These are phyloP conservation scores for Lodderomyces oxycetoniae DNA, from an alignment of 1,139 yeast species.

Conservation along the genomic window DNA sequence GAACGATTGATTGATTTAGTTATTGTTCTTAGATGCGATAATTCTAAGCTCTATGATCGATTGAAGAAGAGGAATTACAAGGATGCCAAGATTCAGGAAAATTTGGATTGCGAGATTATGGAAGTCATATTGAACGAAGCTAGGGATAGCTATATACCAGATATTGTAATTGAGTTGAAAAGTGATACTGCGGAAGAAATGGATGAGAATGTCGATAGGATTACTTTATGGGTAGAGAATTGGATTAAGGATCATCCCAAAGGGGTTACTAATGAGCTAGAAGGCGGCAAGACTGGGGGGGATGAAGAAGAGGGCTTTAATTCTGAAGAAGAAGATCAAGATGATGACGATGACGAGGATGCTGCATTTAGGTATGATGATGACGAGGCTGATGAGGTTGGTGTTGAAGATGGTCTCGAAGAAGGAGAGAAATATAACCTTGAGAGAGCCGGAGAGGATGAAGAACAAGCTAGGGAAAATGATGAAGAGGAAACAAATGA, in stretches of 20 bases:
- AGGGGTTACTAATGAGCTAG: constrained; percentile 32
- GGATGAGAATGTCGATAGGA: constrained; percentile 74
- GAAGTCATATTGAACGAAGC: constrained; percentile 88
- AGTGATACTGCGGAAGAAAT: constrained; percentile 72
- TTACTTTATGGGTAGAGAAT: constrained; percentile 64
- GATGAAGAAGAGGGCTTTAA: constrained; percentile 7
- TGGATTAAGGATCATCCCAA: constrained; percentile 56
- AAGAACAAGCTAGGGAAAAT: constrained; percentile 8
- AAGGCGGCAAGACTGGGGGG: constrained; percentile 8
- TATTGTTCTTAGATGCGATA: constrained; percentile 79
- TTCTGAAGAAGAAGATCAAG: constrained; percentile 7
- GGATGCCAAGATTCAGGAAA: constrained; percentile 79
- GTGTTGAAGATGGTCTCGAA: constrained; percentile 4
- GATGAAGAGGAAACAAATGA: constrained; percentile 10
- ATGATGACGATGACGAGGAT: constrained; percentile 4
- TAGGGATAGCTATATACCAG: constrained; percentile 68
- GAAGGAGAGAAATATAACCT: constrained; percentile 6
- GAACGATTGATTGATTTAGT: constrained; percentile 89
- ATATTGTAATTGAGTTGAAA: constrained; percentile 72
- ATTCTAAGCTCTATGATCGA: constrained; percentile 67
- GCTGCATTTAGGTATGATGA: constrained; percentile 2
- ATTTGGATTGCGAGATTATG: constrained; percentile 96
- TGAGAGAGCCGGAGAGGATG: constrained; percentile 8
- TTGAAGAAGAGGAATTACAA: constrained; percentile 69
- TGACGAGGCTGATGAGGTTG: constrained; percentile 3